Conservation (phyloP, 1,139 yeast species). For the Yamadazyma atlantica region DNA sequence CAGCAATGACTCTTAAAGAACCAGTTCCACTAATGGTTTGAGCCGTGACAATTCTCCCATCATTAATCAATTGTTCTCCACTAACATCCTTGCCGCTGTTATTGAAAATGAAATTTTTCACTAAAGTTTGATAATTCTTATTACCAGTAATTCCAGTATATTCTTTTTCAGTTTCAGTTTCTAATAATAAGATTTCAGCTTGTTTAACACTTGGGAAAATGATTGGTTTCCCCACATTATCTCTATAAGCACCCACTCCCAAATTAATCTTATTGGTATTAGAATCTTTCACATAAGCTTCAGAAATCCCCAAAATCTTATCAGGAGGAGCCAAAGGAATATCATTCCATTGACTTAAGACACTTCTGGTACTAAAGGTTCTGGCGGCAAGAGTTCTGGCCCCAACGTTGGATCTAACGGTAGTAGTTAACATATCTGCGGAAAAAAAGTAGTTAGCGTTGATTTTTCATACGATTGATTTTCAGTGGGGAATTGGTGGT, state of each 20-base stretch:
- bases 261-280: slow-evolving; percentile 46
- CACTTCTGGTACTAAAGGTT: slow-evolving; percentile 13
- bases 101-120: slow-evolving; percentile 51
- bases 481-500: slow-evolving; percentile 4
- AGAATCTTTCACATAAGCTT: slow-evolving; percentile 44
- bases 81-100: slow-evolving; percentile 48
- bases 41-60: slow-evolving; percentile 51
- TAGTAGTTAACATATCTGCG: too few relatives aligned
- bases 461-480: background rate
- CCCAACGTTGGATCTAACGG: too few relatives aligned
- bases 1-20: slow-evolving; percentile 55
- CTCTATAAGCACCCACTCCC: slow-evolving; percentile 54
- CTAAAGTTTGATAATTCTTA: slow-evolving; percentile 47
- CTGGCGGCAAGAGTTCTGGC: slow-evolving; percentile 8
- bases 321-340: slow-evolving; percentile 71
- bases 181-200: slow-evolving; percentile 42
- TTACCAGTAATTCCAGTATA: slow-evolving; percentile 57
- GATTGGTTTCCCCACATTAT: slow-evolving; percentile 47
- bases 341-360: slow-evolving; percentile 35
- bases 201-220: slow-evolving; percentile 49
- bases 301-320: slow-evolving; percentile 68
- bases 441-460: background rate
- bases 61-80: slow-evolving; percentile 48
- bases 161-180: slow-evolving; percentile 52
- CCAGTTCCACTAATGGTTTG: slow-evolving; percentile 66